These are phyloP conservation scores for Candida sithepensis DNA, from an alignment of 805 yeast genomes.

Conservation along the genomic window DNA sequence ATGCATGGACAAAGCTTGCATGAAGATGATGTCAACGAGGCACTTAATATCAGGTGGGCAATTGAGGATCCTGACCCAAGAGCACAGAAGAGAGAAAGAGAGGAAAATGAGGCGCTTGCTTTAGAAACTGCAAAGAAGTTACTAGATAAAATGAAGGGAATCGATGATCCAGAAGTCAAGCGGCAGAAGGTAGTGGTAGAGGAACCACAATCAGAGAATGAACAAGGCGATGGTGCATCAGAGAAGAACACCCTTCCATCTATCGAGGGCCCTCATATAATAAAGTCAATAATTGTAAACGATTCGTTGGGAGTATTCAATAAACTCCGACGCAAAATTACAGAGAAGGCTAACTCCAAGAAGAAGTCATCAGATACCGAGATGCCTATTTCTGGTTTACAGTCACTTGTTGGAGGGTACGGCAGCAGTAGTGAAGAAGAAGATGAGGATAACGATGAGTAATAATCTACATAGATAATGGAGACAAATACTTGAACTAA, in stretches of 20 bases:
- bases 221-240: neutral
- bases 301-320: slow-evolving; percentile 9
- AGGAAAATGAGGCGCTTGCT: slow-evolving; percentile 49
- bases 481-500: no score
- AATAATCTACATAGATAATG: neutral
- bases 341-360: neutral
- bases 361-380: neutral
- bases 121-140: slow-evolving; percentile 48
- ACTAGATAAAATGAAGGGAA: slow-evolving; percentile 31
- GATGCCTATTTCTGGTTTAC: neutral
- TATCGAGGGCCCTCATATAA: slow-evolving; percentile 2
- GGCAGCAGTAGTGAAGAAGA: slow-evolving; percentile 6
- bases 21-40: slow-evolving; percentile 51
- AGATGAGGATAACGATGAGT: slow-evolving; percentile 1
- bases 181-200: slow-evolving; percentile 23
- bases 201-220: slow-evolving; percentile 15
- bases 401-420: slow-evolving; percentile 7
- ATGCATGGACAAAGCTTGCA: slow-evolving; percentile 76
- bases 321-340: slow-evolving; percentile 1
- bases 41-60: slow-evolving; percentile 81
- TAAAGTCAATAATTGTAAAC: slow-evolving; percentile 3
- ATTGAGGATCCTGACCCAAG: slow-evolving; percentile 80
- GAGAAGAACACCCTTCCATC: neutral
- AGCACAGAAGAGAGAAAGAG: slow-evolving; percentile 48
- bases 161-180: slow-evolving; percentile 20